Evolutionary conservation across 805 yeast species (phyloP), one percentile per base, ranked within the genome.

Genomic region (Metschnikowia peoriensis): DNA sequence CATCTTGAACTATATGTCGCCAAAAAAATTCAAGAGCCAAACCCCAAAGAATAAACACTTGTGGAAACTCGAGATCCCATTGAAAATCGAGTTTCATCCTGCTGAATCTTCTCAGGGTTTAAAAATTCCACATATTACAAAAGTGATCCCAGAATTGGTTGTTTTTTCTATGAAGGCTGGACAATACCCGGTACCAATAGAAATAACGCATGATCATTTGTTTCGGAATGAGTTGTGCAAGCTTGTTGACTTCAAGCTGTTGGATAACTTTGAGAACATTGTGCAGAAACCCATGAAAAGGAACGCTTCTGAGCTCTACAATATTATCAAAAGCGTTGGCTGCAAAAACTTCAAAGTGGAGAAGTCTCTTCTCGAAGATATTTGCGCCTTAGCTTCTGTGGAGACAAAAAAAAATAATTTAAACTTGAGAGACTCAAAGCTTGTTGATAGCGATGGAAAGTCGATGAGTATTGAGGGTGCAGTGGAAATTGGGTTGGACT

Each of bases 141-240:
- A 35, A 10, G 55, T 73, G 1, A 47, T 64, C 1, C 70, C 66
- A 5, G 76, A 73, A 38, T 54, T 73, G 38, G 62, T 66, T 1
- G 66, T 66, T 2, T 53, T 68, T 39, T 68, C 75, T 0, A 53
- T 70, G 27, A 67, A 67, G 53, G 65, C 75, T 1, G 67, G 66
- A 49, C 56, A 58, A 17, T 42, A 65, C 14, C 73, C 74, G 0
- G 66, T 73, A 10, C 77, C 77, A 0, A 57, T 70, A 2, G 73
- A 69, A 12, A 49, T 73, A 43, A 68, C 66, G 45, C 68, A 67
- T 28, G 77, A 70, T 49, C 66, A 69, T 66, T 44, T 69, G 6
- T 73, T 71, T 58, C 65, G 65, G 38, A 70, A 73, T 56, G 43
- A 49, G 41, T 49, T 52, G 10, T 41, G 39, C 17, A 46, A 46